These are phyloP conservation scores for Zymoseptoria passerinii DNA, from an alignment of 2,329 filamentous ascomycete genomes.

Conservation along the genomic window DNA sequence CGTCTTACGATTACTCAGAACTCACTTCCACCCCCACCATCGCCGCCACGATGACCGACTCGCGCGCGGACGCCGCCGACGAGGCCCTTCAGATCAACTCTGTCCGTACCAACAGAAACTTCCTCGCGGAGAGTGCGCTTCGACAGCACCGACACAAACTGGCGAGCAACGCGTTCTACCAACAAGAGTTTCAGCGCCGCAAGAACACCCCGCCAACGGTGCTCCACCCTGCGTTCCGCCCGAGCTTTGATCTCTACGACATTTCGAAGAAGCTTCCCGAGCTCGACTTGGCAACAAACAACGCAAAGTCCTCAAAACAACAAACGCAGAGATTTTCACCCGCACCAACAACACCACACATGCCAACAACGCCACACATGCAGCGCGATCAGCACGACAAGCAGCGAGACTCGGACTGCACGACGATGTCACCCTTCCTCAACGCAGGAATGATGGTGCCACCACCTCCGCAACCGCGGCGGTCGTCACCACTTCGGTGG, in stretches of 20 bases:
- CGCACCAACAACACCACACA: background rate
- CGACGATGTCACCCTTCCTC: constrained; percentile 25
- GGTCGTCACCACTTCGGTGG: background rate
- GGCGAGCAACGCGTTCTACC: constrained; percentile 29
- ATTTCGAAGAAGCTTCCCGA: constrained; percentile 9
- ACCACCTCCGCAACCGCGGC: constrained; percentile 1
- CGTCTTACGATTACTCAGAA: background rate
- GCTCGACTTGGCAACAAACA: constrained; percentile 3
- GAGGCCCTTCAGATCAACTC: background rate
- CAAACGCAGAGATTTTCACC: background rate
- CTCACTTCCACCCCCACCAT: background rate
- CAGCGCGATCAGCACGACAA: background rate
- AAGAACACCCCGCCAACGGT: constrained; percentile 14
- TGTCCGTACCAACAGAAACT: constrained; percentile 18
- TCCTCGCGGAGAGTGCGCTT: constrained; percentile 21
- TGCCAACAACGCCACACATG: background rate
- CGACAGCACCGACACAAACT: constrained; percentile 20
- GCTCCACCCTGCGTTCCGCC: constrained; percentile 22
- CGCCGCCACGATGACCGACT: constrained; percentile 1
- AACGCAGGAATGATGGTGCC: constrained; percentile 16
- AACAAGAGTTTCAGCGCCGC: constrained; percentile 19
- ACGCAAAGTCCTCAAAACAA: background rate
- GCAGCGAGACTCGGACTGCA: constrained; percentile 16
- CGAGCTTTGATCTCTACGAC: constrained; percentile 7
- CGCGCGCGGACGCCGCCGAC: background rate